Conservation (phyloP, 2,329 filamentous ascomycete genomes). For the Talaromyces marneffei region DNA sequence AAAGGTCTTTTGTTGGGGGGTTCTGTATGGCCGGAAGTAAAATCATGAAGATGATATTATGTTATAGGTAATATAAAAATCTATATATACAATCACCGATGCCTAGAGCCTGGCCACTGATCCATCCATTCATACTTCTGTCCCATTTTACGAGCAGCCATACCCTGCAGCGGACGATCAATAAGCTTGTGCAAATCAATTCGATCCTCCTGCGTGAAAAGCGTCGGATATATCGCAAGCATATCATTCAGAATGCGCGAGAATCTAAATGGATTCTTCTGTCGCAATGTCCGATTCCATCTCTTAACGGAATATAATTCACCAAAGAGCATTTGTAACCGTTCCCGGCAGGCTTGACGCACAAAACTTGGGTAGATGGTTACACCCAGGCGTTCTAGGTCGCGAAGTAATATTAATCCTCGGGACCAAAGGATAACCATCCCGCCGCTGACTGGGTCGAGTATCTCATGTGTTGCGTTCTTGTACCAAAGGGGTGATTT, state of each 20-base stretch:
- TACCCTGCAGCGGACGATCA: slow-evolving; percentile 6
- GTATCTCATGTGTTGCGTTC: slow-evolving; percentile 17
- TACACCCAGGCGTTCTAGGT: slow-evolving; percentile 34
- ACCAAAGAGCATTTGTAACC: slow-evolving; percentile 35
- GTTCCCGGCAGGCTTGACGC: slow-evolving; percentile 29
- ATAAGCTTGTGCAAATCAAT: slow-evolving; percentile 15
- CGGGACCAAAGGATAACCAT: slow-evolving; percentile 35
- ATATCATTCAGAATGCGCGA: slow-evolving; percentile 30
- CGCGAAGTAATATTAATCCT: slow-evolving; percentile 35
- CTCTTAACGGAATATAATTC: slow-evolving; percentile 25
- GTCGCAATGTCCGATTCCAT: slow-evolving; percentile 32
- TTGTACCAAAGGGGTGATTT: slow-evolving; percentile 21
- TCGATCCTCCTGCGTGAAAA: slow-evolving; percentile 25
- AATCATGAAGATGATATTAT: not conserved
- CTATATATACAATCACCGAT: slow-evolving; percentile 1
- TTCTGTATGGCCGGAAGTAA: not conserved
- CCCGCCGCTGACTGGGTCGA: slow-evolving; percentile 17
- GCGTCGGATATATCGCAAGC: slow-evolving; percentile 27
- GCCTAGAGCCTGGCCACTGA: slow-evolving; percentile 1
- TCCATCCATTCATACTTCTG: slow-evolving; percentile 8
- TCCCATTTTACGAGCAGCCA: slow-evolving; percentile 1
- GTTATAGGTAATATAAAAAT: not conserved
- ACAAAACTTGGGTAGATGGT: slow-evolving; percentile 26
- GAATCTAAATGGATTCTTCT: slow-evolving; percentile 30
- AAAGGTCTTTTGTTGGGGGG: too few relatives aligned